A percentile compares a stretch with the other conserved stretches of the same genome.
Evolutionary conservation across 2,329 filamentous ascomycete genomes (phyloP).

Genomic region (Xylariales sp.): DNA sequence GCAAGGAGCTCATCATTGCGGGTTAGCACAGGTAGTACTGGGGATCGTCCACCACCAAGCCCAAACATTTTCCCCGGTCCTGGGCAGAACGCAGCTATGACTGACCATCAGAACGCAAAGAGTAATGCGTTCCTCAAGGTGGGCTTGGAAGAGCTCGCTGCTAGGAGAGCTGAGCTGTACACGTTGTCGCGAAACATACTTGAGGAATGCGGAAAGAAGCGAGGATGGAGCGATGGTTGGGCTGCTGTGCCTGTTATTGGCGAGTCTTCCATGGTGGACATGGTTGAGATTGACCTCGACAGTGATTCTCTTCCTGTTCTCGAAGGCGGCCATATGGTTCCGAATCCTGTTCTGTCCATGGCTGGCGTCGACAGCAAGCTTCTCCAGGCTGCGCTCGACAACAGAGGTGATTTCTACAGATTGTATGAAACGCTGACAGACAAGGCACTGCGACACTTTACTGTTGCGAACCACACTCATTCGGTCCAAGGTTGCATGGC

Average conservation of each 20-base stretch:
- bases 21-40: conserved; percentile 28
- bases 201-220: conserved; percentile 65
- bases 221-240: conserved; percentile 77
- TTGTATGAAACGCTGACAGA: conserved; percentile 77
- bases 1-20: conserved; percentile 59
- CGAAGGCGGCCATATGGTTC: neutral
- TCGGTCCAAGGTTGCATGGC: conserved; percentile 74
- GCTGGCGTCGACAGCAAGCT: conserved; percentile 51
- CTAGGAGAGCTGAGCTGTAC: conserved; percentile 76
- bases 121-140: conserved; percentile 47
- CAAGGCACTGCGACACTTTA: conserved; percentile 76
- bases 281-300: conserved; percentile 56
- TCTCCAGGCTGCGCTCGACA: conserved; percentile 57
- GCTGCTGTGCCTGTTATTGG: conserved; percentile 49
- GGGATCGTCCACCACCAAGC: conserved; percentile 37
- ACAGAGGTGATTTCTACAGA: conserved; percentile 58
- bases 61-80: conserved; percentile 50
- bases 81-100: conserved; percentile 24
- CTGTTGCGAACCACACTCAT: conserved; percentile 71
- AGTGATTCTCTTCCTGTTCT: conserved; percentile 29
- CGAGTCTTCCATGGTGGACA: conserved; percentile 37
- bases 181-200: conserved; percentile 75
- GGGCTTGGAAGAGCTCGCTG: conserved; percentile 77
- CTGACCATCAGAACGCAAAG: conserved; percentile 36
- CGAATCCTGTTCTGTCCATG: conserved; percentile 20